Base-by-base conservation (phyloP, 2,329 filamentous ascomycete genomes). In the Diaporthe amygdali region DNA sequence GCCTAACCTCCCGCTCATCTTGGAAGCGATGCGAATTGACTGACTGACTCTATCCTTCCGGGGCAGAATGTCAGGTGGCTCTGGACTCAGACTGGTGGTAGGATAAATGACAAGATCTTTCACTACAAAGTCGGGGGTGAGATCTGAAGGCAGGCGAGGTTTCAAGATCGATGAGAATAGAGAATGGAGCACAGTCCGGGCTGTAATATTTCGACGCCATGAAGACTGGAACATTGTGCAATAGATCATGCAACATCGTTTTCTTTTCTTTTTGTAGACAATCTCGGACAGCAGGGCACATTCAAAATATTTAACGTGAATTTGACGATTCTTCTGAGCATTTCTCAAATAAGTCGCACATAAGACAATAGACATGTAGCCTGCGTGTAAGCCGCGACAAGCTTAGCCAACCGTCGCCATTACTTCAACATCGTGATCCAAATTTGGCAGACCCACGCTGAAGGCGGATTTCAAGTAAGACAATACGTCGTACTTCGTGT, bases 71-170 rank as follows among this genome's bases (percentile, higher is more conserved):
- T 74, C 17, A 68, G 71, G 4, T 76, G 77, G 76, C 56, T 76
- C 3, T 78, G 77, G 77, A 73, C 72, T 27, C 69, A 66, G 4
- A 78, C 76, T 9, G 75, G 72, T 20, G 76, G 76, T 17, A 72
- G 72, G 39, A 59, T 76, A 49, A 76, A 75, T 61, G 49, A 74
- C 17, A 69, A 70, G 55, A 72, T 72, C 17, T 77, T 76, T 56
- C 71, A 71, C 14, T 71, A 73, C 67, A 75, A 75, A 56, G 73
- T 78, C 39, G 77, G 77, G 17, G 76, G 76, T 39, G 77, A 78
- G 59, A 73, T 75, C 5, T 78, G 66, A 72, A 30, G 39, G 15
- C 2, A 2, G 37, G 37, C 14, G 59, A 34, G n/a, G 30, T 4
- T 4, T 47, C 17, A 27, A 15, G 27, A 54, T 7, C 8, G 30